These are phyloP conservation scores for Melaleuca alternifolia DNA, from an alignment of 345 rosid species.

Conservation along the genomic window DNA sequence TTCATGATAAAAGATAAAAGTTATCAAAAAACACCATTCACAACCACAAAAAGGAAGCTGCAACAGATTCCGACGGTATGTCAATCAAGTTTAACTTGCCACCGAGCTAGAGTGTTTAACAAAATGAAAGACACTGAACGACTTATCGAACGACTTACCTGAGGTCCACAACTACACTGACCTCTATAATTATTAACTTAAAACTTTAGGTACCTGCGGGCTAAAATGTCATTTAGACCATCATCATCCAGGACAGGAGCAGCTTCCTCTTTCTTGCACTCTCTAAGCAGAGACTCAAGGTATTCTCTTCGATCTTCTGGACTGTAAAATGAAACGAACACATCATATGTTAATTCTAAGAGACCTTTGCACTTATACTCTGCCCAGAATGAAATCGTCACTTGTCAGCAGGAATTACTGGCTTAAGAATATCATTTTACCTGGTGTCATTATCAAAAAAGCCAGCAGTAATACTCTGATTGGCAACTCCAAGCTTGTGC, in stretches of 20 bases:
- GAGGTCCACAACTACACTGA: not conserved
- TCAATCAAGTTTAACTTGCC: not conserved
- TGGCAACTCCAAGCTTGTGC: conserved; percentile 95
- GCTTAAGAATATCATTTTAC: conserved; percentile 13
- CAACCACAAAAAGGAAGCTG: not conserved
- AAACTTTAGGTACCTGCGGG: conserved; percentile 55
- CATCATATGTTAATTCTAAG: not conserved
- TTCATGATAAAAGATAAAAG: too few relatives aligned
- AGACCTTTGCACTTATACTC: not conserved
- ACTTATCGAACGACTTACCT: not conserved
- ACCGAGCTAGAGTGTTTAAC: not conserved
- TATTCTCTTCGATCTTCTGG: conserved; percentile 94
- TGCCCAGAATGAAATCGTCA: not conserved
- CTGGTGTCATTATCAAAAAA: conserved; percentile 94
- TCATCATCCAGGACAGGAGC: conserved; percentile 87
- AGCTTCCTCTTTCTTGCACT: conserved; percentile 89
- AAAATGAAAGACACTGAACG: not conserved
- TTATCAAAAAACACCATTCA: not conserved
- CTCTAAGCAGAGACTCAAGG: conserved; percentile 76
- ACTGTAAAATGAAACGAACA: conserved; percentile 22
- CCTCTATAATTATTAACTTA: not conserved
- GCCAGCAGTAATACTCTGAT: conserved; percentile 96
- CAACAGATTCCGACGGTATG: not conserved
- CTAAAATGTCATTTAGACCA: conserved; percentile 67
- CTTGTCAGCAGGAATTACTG: not conserved